Evolutionary conservation across 1,284 basidiomycete species (phyloP).

Genomic region (Neotropicomus parvogracilis): DNA sequence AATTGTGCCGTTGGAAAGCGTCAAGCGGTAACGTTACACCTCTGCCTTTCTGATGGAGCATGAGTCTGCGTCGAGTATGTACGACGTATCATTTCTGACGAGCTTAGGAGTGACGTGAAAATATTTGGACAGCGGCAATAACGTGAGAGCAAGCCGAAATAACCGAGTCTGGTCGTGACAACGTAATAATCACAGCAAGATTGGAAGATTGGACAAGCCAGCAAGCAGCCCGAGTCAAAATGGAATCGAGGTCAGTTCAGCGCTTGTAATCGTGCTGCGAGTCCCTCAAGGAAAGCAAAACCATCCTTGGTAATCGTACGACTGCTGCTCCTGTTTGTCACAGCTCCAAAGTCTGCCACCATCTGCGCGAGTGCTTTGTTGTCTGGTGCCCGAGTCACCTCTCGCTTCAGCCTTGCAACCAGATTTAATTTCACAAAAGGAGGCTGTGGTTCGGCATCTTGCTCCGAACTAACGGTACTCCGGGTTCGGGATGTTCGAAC

Average conservation of each 20-base stretch:
- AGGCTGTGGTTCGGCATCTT: conserved; percentile 36
- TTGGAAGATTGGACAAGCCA: too few species aligned
- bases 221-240: background rate
- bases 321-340: conserved; percentile 61
- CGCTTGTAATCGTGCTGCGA: conserved; percentile 48
- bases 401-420: conserved; percentile 50
- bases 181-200: too few species aligned
- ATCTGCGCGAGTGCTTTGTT: conserved; percentile 58
- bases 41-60: too few species aligned
- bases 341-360: conserved; percentile 62
- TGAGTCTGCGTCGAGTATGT: too few species aligned
- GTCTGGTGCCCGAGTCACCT: conserved; percentile 47
- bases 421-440: conserved; percentile 54
- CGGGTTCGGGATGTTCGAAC: conserved; percentile 47
- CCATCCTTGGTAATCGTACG: conserved; percentile 74
- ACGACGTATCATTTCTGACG: too few species aligned
- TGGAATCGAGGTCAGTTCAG: conserved; percentile 15
- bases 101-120: too few species aligned
- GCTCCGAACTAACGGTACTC: conserved; percentile 33
- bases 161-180: too few species aligned
- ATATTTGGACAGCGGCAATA: too few species aligned
- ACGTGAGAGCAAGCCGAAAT: too few species aligned
- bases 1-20: too few species aligned
- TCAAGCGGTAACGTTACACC: too few species aligned
- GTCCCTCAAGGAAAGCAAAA: conserved; percentile 60